phyloP scores from a whole-genome alignment of 176 grass and related monocot genomes.

The Poa annua region DNA sequence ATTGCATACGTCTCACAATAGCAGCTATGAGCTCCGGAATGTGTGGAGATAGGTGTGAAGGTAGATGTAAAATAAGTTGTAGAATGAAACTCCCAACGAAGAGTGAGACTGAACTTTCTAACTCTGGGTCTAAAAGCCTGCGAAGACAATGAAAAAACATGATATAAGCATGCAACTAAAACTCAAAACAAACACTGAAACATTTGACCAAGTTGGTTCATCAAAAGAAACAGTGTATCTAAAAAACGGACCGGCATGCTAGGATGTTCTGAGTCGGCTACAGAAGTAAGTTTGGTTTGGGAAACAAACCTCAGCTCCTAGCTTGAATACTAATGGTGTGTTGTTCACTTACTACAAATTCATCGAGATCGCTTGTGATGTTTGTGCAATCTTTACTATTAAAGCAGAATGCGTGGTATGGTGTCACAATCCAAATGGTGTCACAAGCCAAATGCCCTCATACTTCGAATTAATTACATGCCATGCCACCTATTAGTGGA shows the following conservation, averaged over 20 bases:
- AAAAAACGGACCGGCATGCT: background rate
- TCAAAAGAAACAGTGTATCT: conserved; percentile 1
- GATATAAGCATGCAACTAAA: conserved; percentile 27
- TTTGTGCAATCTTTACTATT: background rate
- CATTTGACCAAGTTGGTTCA: background rate
- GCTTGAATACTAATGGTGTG: background rate
- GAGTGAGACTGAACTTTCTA: conserved; percentile 92
- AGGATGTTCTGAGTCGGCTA: background rate
- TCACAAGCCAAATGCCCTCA: too few species aligned
- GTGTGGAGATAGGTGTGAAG: conserved; percentile 74
- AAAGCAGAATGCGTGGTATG: too few species aligned
- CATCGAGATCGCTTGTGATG: background rate
- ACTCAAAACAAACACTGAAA: conserved; percentile 10
- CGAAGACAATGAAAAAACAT: conserved; percentile 40
- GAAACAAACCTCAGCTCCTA: conserved; percentile 22
- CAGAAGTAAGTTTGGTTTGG: conserved; percentile 12
- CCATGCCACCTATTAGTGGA: too few species aligned
- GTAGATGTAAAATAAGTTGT: conserved; percentile 88
- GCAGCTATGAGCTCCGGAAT: conserved; percentile 79
- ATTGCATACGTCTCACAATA: conserved; percentile 87
- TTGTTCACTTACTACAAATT: conserved; percentile 14
- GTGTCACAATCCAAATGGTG: too few species aligned
- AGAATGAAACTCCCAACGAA: conserved; percentile 94
- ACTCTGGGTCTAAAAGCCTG: conserved; percentile 84
- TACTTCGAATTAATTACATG: too few species aligned